Percentiles rank a stretch among this genome's conserved stretches.
phyloP scores from a whole-genome alignment of 495 filamentous ascomycete genomes.

The Xylaria longipes region DNA sequence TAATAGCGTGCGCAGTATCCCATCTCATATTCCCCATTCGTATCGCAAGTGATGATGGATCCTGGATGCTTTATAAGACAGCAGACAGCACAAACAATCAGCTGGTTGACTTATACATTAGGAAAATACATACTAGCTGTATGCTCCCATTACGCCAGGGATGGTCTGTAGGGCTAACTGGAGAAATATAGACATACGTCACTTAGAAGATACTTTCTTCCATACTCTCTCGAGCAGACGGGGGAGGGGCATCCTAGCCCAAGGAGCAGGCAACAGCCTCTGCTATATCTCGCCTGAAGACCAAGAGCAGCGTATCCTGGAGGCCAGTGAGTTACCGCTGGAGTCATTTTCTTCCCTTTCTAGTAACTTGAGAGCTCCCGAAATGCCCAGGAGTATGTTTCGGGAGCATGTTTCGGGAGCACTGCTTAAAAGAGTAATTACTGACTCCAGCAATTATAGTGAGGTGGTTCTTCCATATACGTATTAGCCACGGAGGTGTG shows the following conservation, averaged over 20 bases:
- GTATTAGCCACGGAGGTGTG: background rate
- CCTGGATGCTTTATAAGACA: conserved; percentile 12
- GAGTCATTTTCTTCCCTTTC: too few relatives aligned
- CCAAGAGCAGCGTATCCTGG: conserved; percentile 15
- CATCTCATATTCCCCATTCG: conserved; percentile 14
- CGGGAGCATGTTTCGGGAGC: too few relatives aligned
- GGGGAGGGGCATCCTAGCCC: conserved; percentile 6
- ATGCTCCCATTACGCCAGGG: background rate
- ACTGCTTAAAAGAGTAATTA: too few relatives aligned
- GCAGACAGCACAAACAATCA: conserved; percentile 11
- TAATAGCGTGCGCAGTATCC: conserved; percentile 13
- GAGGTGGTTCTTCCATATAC: background rate
- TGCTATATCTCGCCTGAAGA: conserved; percentile 14
- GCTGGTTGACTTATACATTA: conserved; percentile 15
- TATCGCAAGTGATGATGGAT: conserved; percentile 1
- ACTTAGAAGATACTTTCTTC: conserved; percentile 18
- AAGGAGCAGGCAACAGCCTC: conserved; percentile 13
- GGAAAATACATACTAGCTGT: conserved; percentile 7
- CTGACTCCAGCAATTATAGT: too few relatives aligned
- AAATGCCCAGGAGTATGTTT: too few relatives aligned
- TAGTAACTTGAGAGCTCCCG: too few relatives aligned
- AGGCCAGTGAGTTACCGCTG: too few relatives aligned
- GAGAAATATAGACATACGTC: background rate
- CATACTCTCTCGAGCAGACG: conserved; percentile 12
- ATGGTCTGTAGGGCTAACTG: background rate